Conservation (phyloP, 108 stramenopile species). For the Cyclotella baltica region DNA sequence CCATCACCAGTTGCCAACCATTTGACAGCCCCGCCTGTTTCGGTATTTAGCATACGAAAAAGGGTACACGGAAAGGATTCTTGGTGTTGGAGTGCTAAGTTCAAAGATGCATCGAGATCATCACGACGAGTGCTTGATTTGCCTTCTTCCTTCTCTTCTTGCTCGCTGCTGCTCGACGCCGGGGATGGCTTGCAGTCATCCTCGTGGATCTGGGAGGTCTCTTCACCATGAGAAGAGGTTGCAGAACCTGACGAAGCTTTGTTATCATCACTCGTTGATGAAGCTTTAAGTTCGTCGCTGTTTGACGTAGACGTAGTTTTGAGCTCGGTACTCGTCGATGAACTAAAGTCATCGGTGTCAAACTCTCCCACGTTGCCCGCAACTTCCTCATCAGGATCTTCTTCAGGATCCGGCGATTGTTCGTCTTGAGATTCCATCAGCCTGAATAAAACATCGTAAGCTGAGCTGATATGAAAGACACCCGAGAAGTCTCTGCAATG, state of each 20-base stretch:
- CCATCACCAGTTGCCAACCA: slow-evolving; percentile 16
- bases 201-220: slow-evolving; percentile 3
- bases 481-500: no score
- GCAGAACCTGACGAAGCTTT: background rate
- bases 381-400: background rate
- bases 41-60: slow-evolving; percentile 7
- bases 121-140: background rate
- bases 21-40: slow-evolving; percentile 3
- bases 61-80: slow-evolving; percentile 8
- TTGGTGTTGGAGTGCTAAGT: background rate
- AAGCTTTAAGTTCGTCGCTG: background rate
- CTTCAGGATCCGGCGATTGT: background rate
- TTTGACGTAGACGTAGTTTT: background rate
- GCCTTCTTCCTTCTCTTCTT: background rate
- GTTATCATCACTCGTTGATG: background rate
- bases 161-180: background rate
- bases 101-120: no score
- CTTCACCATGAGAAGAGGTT: no score
- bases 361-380: background rate
- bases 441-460: no score
- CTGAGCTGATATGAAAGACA: no score
- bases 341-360: slow-evolving; percentile 7
- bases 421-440: no score
- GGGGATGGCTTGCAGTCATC: slow-evolving; percentile 15
- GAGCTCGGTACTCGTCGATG: slow-evolving; percentile 6